phyloP scores from a whole-genome alignment of 2,329 filamentous ascomycete species.

The Microdochium trichocladiopsis region DNA sequence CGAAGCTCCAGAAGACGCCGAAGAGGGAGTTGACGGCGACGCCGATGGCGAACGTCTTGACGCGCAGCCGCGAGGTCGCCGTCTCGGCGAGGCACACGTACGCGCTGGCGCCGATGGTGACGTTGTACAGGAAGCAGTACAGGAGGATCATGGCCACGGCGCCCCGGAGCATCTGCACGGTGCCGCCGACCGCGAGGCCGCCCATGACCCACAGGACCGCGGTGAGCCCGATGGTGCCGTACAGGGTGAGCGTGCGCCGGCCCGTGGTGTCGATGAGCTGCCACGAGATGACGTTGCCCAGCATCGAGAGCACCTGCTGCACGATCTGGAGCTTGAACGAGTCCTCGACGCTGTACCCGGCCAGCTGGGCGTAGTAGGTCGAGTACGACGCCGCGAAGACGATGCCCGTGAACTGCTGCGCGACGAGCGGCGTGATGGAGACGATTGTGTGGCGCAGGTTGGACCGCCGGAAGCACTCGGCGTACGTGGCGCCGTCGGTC shows the following conservation, averaged over 20 bases:
- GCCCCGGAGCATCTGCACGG: not conserved
- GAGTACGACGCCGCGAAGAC: slow-evolving; percentile 20
- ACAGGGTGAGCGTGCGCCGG: slow-evolving; percentile 10
- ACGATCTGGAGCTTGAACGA: slow-evolving; percentile 16
- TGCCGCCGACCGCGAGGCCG: slow-evolving; percentile 12
- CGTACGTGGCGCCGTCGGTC: slow-evolving; percentile 24
- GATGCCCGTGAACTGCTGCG: slow-evolving; percentile 9
- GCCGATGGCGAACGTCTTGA: slow-evolving; percentile 3
- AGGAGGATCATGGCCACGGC: slow-evolving; percentile 14
- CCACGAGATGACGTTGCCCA: slow-evolving; percentile 4
- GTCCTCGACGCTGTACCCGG: slow-evolving; percentile 16
- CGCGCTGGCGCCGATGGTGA: slow-evolving; percentile 17
- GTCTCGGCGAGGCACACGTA: slow-evolving; percentile 1
- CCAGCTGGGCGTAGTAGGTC: slow-evolving; percentile 25
- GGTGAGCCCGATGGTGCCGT: slow-evolving; percentile 9
- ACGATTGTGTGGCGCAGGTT: slow-evolving; percentile 11
- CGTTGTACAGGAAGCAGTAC: slow-evolving; percentile 18
- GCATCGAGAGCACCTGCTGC: slow-evolving; percentile 6
- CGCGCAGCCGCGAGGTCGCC: slow-evolving; percentile 1
- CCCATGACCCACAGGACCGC: slow-evolving; percentile 13
- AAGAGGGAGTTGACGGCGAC: not conserved
- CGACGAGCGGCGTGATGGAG: slow-evolving; percentile 11
- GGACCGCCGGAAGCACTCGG: slow-evolving; percentile 6
- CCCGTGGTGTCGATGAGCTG: slow-evolving; percentile 1
- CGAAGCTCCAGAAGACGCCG: slow-evolving; percentile 3